A percentile compares a stretch with the other conserved stretches of the same genome.
Conservation (phyloP, 139 green algal genomes). For the Pseudopediastrum boryanum region DNA sequence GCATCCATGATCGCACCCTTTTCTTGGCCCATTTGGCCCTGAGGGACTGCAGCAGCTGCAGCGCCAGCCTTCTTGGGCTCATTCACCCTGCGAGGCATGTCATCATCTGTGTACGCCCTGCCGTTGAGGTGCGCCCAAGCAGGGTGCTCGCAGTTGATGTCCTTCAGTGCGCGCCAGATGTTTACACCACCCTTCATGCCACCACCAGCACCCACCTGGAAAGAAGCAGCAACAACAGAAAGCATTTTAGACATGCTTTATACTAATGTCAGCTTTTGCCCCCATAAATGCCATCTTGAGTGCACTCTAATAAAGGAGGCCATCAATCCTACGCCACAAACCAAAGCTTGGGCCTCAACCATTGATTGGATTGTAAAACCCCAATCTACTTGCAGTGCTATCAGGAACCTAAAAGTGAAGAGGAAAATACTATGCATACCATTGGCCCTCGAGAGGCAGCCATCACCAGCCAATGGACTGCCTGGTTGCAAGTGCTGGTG, state of each 20-base stretch:
- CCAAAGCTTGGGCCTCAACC: too few species aligned
- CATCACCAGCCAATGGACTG: too few species aligned
- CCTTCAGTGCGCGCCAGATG: constrained; percentile 54
- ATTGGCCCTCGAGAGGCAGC: too few species aligned
- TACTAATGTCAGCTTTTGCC: too few species aligned
- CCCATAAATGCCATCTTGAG: neutral
- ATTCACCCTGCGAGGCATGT: constrained; percentile 35
- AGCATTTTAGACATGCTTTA: too few species aligned
- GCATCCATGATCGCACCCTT: constrained; percentile 35
- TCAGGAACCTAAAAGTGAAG: too few species aligned
- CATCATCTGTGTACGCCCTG: constrained; percentile 33
- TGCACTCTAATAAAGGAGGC: neutral
- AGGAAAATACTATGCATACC: too few species aligned
- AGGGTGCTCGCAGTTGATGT: constrained; percentile 38
- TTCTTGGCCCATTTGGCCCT: neutral
- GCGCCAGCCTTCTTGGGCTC: constrained; percentile 19
- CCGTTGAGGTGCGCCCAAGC: constrained; percentile 31
- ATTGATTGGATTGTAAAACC: too few species aligned
- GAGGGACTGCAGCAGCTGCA: neutral
- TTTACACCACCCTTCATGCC: constrained; percentile 66
- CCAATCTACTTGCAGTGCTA: too few species aligned
- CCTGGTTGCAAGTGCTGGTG: too few species aligned
- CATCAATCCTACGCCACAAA: neutral
- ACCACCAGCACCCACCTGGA: constrained; percentile 62
- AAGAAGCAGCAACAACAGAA: neutral